Conservation (phyloP, 805 yeast species). For the Candida insectorum region DNA sequence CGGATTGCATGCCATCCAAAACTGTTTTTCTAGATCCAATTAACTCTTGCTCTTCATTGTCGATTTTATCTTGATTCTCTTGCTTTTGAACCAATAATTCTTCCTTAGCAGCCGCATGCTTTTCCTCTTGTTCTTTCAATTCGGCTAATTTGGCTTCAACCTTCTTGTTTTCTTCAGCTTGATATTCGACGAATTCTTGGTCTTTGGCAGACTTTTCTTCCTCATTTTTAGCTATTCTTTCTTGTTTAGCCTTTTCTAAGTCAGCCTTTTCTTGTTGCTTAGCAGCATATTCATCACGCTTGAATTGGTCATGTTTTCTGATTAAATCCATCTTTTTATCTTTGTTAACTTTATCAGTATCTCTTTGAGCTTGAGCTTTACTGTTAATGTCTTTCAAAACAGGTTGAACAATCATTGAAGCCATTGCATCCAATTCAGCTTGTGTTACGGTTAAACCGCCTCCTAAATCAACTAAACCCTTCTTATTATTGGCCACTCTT, state of each 20-base stretch:
- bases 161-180: conserved; percentile 25
- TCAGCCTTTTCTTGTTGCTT: conserved; percentile 32
- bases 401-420: conserved; percentile 77
- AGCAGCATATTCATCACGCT: conserved; percentile 24
- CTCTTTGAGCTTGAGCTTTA: conserved; percentile 70
- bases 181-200: conserved; percentile 23
- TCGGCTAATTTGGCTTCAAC: conserved; percentile 26
- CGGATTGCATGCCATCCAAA: conserved; percentile 47
- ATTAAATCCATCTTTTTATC: conserved; percentile 33
- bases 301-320: conserved; percentile 27
- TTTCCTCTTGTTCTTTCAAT: conserved; percentile 32
- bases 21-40: conserved; percentile 45
- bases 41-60: conserved; percentile 40
- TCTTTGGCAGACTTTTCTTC: conserved; percentile 30
- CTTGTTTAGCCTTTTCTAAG: conserved; percentile 32
- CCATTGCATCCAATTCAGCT: conserved; percentile 75
- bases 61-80: conserved; percentile 44
- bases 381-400: conserved; percentile 69
- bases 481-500: conserved; percentile 48
- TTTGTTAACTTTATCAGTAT: conserved; percentile 32
- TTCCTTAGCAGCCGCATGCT: conserved; percentile 38
- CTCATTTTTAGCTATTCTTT: conserved; percentile 29
- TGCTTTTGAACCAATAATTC: conserved; percentile 44
- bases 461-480: conserved; percentile 67
- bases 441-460: conserved; percentile 81